Base-by-base conservation (phyloP, 2,329 filamentous ascomycete species). In the Arthrobotrys musiformis region DNA sequence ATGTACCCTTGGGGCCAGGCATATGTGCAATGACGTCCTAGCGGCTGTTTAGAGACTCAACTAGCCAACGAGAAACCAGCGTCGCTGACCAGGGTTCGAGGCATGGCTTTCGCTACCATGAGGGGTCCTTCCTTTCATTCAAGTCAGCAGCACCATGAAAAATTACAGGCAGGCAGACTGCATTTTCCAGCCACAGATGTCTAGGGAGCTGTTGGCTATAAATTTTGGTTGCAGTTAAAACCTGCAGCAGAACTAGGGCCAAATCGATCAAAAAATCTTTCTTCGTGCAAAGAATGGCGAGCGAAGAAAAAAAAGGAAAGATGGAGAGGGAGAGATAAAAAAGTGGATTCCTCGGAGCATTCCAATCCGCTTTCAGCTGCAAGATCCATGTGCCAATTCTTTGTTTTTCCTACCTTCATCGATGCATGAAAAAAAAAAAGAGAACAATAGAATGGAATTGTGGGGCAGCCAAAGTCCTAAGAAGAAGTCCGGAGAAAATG, bases 11-110 rank as follows among this genome's bases (percentile, higher is more conserved):
- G 60, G 30, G 8, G 33, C 42, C 28, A 17, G 70, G 68, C 56
- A 50, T 48, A 56, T 75, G 70, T 75, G 70, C 70, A 50, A 75
- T 75, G 70, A 75, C 70, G 70, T 75, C 70, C 70, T 75, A 48
- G 33, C 33, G 33, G 58, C 28, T 73, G 9, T 37, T 48, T 54
- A 56, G 62, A 46, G 58, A 61, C 44, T 22, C 8, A 54, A 35
- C 63, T 37, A 58, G 13, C 70, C 70, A 75, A 69, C 70, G 56
- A 58, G 28, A 75, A 30, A 5, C 22, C n/a, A 9, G n/a, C n/a
- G n/a, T 46, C 42, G 8, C n/a, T n/a, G 35, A 68, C 70, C 30
- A 30, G 70, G 62, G 48, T 42, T 28, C 9, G 11, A 28, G 42
- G 30, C 66, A 52, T 70, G 64, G 40, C 69, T 37, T 40, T 73